A percentile compares a stretch with the other conserved stretches of the same genome.
These are phyloP conservation scores for Papiliotrema terrestris DNA, from an alignment of 1,284 basidiomycete genomes.

Conservation along the genomic window DNA sequence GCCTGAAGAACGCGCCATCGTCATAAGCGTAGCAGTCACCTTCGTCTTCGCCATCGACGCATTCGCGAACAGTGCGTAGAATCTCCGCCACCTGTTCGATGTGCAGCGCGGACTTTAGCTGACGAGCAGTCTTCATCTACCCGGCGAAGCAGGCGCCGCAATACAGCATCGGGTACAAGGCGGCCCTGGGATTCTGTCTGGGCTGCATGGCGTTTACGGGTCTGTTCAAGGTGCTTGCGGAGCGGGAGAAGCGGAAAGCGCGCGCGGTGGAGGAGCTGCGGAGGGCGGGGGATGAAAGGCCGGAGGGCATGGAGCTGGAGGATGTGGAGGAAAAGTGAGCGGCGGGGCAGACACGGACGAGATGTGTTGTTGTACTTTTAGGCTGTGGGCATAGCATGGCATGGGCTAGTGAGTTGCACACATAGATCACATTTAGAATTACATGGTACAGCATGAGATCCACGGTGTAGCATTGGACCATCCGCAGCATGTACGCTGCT, in stretches of 20 bases:
- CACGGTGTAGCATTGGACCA: too few species aligned
- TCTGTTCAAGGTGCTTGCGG: conserved; percentile 10
- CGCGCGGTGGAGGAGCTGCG: background rate
- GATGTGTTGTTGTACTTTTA: too few species aligned
- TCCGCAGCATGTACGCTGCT: too few species aligned
- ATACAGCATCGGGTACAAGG: conserved; percentile 27
- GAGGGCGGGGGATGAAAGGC: background rate
- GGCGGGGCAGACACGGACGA: too few species aligned
- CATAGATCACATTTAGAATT: too few species aligned
- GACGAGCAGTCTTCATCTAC: conserved; percentile 23
- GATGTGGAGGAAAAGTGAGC: background rate
- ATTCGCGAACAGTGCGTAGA: conserved; percentile 26
- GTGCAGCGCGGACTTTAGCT: too few species aligned
- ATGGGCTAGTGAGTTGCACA: too few species aligned
- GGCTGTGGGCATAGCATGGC: too few species aligned
- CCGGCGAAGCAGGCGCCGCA: conserved; percentile 24
- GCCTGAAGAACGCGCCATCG: conserved; percentile 23
- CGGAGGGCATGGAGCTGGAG: background rate
- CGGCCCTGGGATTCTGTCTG: conserved; percentile 15
- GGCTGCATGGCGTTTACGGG: conserved; percentile 15
- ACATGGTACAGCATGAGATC: too few species aligned
- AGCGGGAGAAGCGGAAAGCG: background rate
- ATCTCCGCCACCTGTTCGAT: too few species aligned
- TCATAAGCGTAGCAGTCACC: conserved; percentile 23
- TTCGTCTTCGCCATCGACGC: conserved; percentile 24